phyloP scores from a whole-genome alignment of 2,329 filamentous ascomycete genomes.

The Botrytis deweyae region DNA sequence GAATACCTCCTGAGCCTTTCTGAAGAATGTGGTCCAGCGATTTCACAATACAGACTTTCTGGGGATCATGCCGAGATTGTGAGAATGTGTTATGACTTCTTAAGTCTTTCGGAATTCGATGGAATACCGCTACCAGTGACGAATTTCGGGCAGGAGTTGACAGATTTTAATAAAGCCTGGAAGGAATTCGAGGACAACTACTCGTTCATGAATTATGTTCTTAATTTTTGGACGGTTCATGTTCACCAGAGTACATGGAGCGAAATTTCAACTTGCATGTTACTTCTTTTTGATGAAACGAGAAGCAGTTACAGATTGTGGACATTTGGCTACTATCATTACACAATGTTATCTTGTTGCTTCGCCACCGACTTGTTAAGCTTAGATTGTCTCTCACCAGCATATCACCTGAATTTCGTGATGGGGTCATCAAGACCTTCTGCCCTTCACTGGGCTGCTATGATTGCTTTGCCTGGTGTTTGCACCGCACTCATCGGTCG shows the following conservation, averaged over 20 bases:
- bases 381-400: too few species aligned
- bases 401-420: not conserved
- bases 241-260: not conserved
- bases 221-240: fast-evolving
- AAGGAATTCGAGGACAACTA: not conserved
- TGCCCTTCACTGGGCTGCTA: conserved; percentile 10
- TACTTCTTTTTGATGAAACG: not conserved
- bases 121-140: not conserved
- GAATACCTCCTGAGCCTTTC: conserved; percentile 29
- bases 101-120: not conserved
- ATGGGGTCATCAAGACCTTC: not conserved
- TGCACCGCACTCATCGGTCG: not conserved
- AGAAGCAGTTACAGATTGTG: not conserved
- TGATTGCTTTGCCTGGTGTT: not conserved
- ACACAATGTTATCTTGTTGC: too few species aligned
- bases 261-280: not conserved
- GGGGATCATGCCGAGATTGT: not conserved
- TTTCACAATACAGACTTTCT: conserved; percentile 18
- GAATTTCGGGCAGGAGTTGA: fast-evolving
- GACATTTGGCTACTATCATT: not conserved
- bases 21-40: not conserved
- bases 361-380: too few species aligned
- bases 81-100: not conserved
- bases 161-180: not conserved
- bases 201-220: not conserved